These are phyloP conservation scores for Fonsecaea monophora DNA, from an alignment of 2,329 filamentous ascomycete genomes.

Conservation along the genomic window DNA sequence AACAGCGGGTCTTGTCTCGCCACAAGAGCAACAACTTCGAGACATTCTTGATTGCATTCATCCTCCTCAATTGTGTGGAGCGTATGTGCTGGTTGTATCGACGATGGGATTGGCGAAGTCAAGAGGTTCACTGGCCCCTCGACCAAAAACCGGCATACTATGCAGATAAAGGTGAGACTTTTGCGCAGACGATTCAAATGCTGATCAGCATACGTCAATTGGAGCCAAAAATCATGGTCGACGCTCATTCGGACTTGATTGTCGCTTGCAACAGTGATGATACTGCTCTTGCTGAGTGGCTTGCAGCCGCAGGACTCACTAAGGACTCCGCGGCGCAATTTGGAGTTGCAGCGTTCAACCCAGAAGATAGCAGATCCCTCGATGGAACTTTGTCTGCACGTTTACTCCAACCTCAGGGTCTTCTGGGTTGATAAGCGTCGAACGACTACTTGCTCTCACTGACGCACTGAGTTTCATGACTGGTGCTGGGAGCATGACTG, in stretches of 20 bases:
- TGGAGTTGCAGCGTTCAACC: conserved; percentile 48
- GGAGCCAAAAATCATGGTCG: conserved; percentile 50
- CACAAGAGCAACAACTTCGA: conserved; percentile 64
- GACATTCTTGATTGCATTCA: conserved; percentile 65
- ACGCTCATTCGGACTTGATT: conserved; percentile 49
- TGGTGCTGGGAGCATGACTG: neutral
- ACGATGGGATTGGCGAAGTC: conserved; percentile 50
- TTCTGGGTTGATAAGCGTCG: neutral
- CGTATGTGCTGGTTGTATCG: conserved; percentile 65
- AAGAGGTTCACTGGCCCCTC: conserved; percentile 56
- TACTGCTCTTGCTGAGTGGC: conserved; percentile 36
- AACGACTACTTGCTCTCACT: neutral
- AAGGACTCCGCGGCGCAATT: conserved; percentile 41
- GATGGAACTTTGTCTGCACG: conserved; percentile 40
- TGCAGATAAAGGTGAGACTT: conserved; percentile 63
- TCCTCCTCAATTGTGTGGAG: conserved; percentile 66
- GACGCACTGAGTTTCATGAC: neutral
- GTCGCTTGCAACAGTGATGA: conserved; percentile 49
- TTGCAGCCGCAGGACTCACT: conserved; percentile 15
- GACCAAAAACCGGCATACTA: conserved; percentile 60
- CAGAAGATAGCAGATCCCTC: conserved; percentile 50
- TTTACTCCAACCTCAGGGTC: conserved; percentile 16
- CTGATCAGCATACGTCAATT: conserved; percentile 63
- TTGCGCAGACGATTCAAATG: conserved; percentile 64
- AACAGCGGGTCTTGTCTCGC: conserved; percentile 62